phyloP scores from a whole-genome alignment of 352 stramenopile genomes.

The Phytophthora pinifolia region DNA sequence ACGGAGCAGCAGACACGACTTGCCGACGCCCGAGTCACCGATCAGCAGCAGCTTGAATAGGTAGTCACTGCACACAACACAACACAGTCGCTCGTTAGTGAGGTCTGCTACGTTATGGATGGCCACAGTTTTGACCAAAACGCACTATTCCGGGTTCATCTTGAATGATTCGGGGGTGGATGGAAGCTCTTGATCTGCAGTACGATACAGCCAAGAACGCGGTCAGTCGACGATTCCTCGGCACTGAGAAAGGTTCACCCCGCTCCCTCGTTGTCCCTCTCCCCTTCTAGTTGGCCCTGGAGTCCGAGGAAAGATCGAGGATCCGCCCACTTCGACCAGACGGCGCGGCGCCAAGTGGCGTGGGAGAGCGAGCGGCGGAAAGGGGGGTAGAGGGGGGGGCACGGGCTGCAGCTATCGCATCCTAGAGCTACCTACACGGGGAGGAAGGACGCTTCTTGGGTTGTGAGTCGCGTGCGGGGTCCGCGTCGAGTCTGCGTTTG shows the following conservation, averaged over 20 bases:
- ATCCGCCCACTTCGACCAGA: constrained; percentile 18
- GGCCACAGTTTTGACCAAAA: constrained; percentile 16
- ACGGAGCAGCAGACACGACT: constrained; percentile 98
- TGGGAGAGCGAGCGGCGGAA: background rate
- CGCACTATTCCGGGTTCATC: constrained; percentile 95
- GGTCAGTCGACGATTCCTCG: constrained; percentile 4
- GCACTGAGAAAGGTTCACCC: background rate
- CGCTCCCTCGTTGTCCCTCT: constrained; percentile 1
- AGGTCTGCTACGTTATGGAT: background rate
- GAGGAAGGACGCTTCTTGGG: constrained; percentile 23
- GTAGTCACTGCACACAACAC: constrained; percentile 90
- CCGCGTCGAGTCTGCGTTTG: constrained; percentile 26
- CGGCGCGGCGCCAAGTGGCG: background rate
- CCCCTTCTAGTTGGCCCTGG: constrained; percentile 1
- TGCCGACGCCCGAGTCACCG: constrained; percentile 97
- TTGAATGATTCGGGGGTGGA: constrained; percentile 22
- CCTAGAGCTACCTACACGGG: background rate
- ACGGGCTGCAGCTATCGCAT: background rate
- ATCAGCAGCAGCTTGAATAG: constrained; percentile 98
- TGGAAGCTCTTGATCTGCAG: constrained; percentile 31
- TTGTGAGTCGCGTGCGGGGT: constrained; percentile 31
- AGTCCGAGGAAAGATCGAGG: constrained; percentile 26
- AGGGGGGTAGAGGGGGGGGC: background rate
- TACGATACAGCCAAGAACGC: constrained; percentile 3
- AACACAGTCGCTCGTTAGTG: constrained; percentile 16